Conservation (phyloP, 225 moss, liverwort and hornwort species). For the Marchantia polymorpha region DNA sequence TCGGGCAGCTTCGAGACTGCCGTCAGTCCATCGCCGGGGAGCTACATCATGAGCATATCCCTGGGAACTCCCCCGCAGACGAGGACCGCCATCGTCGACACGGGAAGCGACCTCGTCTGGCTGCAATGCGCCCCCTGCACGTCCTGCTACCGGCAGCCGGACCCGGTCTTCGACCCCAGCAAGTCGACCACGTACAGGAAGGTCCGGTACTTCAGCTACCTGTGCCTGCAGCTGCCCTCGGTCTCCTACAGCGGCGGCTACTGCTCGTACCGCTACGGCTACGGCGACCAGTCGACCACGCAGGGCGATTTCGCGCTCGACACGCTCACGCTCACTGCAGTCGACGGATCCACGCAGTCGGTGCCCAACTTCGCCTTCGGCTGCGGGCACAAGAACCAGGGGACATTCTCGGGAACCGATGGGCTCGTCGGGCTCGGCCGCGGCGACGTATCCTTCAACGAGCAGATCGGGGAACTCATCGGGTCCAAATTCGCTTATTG, state of each 20-base stretch:
- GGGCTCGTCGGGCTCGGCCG: conserved; percentile 34
- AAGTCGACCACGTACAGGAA: conserved; percentile 28
- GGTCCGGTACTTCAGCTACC: not conserved
- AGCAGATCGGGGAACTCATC: conserved; percentile 20
- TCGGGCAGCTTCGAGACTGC: not conserved
- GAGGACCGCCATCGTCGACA: conserved; percentile 31
- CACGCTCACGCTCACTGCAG: conserved; percentile 22
- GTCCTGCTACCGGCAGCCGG: conserved; percentile 13
- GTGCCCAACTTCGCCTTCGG: conserved; percentile 34
- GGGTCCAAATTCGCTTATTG: conserved; percentile 36
- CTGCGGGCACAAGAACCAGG: conserved; percentile 28
- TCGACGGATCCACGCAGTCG: not conserved
- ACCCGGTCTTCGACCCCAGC: conserved; percentile 20
- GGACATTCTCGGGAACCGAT: conserved; percentile 30
- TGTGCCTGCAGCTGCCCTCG: conserved; percentile 24
- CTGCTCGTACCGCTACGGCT: conserved; percentile 24
- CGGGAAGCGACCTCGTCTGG: conserved; percentile 37
- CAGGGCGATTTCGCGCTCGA: conserved; percentile 28
- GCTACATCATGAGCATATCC: conserved; percentile 32
- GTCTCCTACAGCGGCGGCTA: conserved; percentile 16
- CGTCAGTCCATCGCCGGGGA: conserved; percentile 24
- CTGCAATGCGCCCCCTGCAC: conserved; percentile 28
- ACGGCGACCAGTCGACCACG: conserved; percentile 33
- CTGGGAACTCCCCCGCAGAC: conserved; percentile 32
- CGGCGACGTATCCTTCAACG: conserved; percentile 28